These are phyloP conservation scores for Raffaelea arxii DNA, from an alignment of 2,329 filamentous ascomycete species.

Conservation along the genomic window DNA sequence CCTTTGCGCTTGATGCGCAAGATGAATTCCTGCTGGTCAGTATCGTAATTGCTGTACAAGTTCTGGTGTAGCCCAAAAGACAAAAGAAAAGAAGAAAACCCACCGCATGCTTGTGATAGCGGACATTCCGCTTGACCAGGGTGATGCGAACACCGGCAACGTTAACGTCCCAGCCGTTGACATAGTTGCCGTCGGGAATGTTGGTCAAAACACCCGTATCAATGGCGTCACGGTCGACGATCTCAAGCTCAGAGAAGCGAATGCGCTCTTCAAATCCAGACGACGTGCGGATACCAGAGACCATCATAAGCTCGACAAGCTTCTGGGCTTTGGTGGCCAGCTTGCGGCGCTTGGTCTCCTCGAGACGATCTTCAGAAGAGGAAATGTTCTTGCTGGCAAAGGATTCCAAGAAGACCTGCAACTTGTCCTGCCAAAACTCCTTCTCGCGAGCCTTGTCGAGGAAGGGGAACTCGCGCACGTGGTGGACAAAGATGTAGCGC, in stretches of 20 bases:
- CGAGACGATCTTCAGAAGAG: constrained; percentile 87
- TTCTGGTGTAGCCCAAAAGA: background rate
- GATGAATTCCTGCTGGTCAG: constrained; percentile 64
- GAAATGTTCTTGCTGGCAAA: constrained; percentile 97
- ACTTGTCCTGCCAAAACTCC: constrained; percentile 98
- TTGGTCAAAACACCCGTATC: constrained; percentile 82
- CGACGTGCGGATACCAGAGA: constrained; percentile 88
- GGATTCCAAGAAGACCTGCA: constrained; percentile 92
- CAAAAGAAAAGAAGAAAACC: constrained; percentile 21
- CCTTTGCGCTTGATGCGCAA: constrained; percentile 74
- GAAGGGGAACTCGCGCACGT: constrained; percentile 96
- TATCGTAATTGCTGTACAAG: background rate
- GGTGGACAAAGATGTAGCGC: constrained; percentile 94
- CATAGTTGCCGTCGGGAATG: constrained; percentile 79
- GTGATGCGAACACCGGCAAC: constrained; percentile 79
- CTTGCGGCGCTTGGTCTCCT: constrained; percentile 92
- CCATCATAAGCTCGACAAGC: constrained; percentile 98
- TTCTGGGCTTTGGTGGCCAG: constrained; percentile 89
- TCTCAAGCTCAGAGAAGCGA: constrained; percentile 91
- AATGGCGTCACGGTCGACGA: constrained; percentile 87
- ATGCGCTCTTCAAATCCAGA: constrained; percentile 97
- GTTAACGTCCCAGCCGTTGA: constrained; percentile 97
- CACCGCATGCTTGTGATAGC: constrained; percentile 86
- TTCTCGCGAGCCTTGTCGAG: constrained; percentile 94
- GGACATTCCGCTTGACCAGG: constrained; percentile 73